phyloP scores from a whole-genome alignment of 208 protist genomes.

The Crithidia acanthocephali region DNA sequence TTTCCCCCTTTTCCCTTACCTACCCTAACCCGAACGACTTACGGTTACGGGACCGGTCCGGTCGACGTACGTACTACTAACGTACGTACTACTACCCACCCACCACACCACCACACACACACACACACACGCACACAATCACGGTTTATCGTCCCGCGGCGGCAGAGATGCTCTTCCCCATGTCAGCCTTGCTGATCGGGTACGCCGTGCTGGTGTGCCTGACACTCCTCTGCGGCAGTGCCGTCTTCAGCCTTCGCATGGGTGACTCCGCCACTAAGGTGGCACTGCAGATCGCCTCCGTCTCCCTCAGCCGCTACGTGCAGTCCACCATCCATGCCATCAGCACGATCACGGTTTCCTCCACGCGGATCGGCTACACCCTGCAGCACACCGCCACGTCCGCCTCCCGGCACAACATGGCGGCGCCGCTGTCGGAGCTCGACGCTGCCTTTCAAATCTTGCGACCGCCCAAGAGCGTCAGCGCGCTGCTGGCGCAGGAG shows the following conservation, averaged over 20 bases:
- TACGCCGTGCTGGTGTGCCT: slow-evolving; percentile 36
- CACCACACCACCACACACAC: no score
- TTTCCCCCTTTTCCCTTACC: no score
- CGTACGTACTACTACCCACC: no score
- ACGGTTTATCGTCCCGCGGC: no score
- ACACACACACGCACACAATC: no score
- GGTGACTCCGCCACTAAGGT: slow-evolving; percentile 14
- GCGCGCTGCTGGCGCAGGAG: slow-evolving; percentile 4
- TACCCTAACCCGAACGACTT: no score
- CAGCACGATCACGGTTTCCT: not conserved
- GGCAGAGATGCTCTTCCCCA: not conserved
- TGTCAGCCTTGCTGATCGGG: slow-evolving; percentile 16
- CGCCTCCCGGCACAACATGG: not conserved
- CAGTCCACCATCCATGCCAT: not conserved
- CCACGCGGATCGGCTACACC: slow-evolving; percentile 4
- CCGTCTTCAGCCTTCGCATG: slow-evolving; percentile 32
- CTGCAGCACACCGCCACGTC: slow-evolving; percentile 1
- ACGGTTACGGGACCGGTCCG: no score
- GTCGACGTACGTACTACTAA: no score
- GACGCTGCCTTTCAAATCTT: slow-evolving; percentile 2
- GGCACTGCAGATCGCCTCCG: slow-evolving; percentile 18
- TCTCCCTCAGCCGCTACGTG: slow-evolving; percentile 27
- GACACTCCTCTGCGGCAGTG: slow-evolving; percentile 24
- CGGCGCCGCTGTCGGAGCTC: not conserved
- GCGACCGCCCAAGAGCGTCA: not conserved